A percentile compares a stretch with the other conserved stretches of the same genome.
Conservation (phyloP, 805 yeast genomes). For the Kluyveromyces lactis region DNA sequence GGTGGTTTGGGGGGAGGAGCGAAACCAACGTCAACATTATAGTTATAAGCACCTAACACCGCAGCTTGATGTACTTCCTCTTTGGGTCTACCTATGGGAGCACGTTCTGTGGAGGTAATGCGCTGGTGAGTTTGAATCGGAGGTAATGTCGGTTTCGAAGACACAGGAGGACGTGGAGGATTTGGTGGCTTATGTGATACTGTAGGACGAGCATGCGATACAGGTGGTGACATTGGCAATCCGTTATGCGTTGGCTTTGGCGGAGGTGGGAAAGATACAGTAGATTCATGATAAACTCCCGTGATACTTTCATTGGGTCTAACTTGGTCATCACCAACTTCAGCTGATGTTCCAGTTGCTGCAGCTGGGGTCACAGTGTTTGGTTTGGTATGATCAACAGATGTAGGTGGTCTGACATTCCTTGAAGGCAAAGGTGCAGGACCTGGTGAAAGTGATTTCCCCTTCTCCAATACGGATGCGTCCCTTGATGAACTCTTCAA, state of each 20-base stretch:
- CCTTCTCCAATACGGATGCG: background rate
- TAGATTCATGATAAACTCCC: background rate
- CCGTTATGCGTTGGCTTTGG: slow-evolving; percentile 8
- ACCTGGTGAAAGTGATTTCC: background rate
- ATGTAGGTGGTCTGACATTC: background rate
- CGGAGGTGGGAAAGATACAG: slow-evolving; percentile 10
- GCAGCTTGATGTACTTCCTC: slow-evolving; percentile 22
- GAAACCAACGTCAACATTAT: slow-evolving; percentile 28
- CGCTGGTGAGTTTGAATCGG: slow-evolving; percentile 12
- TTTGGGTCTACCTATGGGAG: slow-evolving; percentile 6
- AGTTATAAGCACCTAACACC: slow-evolving; percentile 30
- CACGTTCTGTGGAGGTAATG: background rate
- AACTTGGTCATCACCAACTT: background rate
- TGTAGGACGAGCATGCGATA: slow-evolving; percentile 12
- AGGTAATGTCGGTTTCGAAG: background rate
- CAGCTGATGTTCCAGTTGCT: background rate
- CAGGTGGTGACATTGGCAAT: background rate
- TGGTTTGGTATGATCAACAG: background rate
- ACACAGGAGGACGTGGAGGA: background rate
- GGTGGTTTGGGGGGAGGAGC: slow-evolving; percentile 35
- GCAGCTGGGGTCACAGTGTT: background rate
- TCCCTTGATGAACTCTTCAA: background rate
- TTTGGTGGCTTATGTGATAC: background rate
- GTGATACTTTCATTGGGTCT: background rate
- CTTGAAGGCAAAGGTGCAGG: background rate